phyloP scores from a whole-genome alignment of 495 filamentous ascomycete species.

The Annulohypoxylon moriforme region DNA sequence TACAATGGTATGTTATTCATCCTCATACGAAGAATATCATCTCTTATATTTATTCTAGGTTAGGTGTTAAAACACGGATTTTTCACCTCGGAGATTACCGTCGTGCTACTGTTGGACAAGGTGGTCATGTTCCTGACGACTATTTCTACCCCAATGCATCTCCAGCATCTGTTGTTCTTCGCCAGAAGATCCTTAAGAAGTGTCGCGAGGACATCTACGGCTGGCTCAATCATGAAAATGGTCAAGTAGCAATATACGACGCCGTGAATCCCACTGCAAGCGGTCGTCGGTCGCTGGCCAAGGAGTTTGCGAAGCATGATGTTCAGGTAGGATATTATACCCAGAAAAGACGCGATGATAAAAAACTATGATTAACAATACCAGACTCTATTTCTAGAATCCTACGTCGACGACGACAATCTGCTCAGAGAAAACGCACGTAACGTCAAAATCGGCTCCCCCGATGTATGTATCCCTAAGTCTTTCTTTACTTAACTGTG shows the following conservation, averaged over 20 bases:
- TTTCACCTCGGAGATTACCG: constrained; percentile 98
- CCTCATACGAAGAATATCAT: background rate
- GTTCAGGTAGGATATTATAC: constrained; percentile 72
- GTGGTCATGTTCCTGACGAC: constrained; percentile 91
- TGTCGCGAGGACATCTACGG: constrained; percentile 97
- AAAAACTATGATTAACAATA: constrained; percentile 24
- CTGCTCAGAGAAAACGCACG: constrained; percentile 98
- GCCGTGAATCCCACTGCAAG: constrained; percentile 92
- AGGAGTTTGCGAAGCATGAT: constrained; percentile 96
- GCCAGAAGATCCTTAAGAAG: constrained; percentile 97
- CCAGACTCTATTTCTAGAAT: constrained; percentile 95
- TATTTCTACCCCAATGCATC: constrained; percentile 98
- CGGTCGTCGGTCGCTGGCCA: constrained; percentile 87
- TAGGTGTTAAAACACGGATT: constrained; percentile 96
- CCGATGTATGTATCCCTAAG: constrained; percentile 72
- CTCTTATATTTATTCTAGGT: constrained; percentile 63
- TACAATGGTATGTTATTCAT: constrained; percentile 77
- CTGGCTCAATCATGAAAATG: constrained; percentile 96
- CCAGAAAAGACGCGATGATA: background rate
- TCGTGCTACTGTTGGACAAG: constrained; percentile 85
- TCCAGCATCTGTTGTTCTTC: constrained; percentile 83
- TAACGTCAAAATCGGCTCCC: constrained; percentile 97
- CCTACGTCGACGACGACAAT: constrained; percentile 88
- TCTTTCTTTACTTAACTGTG: background rate
- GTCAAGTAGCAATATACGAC: constrained; percentile 98